A percentile compares a stretch with the other conserved stretches of the same genome.
phyloP scores from a whole-genome alignment of 2,329 filamentous ascomycete genomes.

The Trichoderma pleuroti region DNA sequence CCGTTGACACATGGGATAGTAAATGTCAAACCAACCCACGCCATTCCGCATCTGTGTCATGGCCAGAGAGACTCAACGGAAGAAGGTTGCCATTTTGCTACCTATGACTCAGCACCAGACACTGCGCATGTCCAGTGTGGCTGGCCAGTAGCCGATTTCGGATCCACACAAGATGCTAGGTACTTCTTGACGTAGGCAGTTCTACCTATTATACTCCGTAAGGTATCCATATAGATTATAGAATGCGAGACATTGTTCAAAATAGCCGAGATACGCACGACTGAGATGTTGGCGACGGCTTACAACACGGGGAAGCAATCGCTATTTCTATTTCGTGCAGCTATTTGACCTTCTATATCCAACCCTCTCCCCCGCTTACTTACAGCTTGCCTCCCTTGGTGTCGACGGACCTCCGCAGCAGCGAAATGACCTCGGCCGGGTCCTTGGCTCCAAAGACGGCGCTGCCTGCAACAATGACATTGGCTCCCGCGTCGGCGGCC shows the following conservation, averaged over 20 bases:
- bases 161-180: no score
- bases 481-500: constrained; percentile 91
- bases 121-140: neutral
- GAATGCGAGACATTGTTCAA: neutral
- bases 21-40: constrained; percentile 1
- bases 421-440: constrained; percentile 79
- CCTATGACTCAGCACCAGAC: constrained; percentile 6
- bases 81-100: neutral
- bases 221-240: neutral
- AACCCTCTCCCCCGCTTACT: neutral
- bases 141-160: constrained; percentile 20
- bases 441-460: constrained; percentile 93
- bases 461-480: constrained; percentile 95
- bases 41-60: neutral
- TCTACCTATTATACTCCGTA: no score
- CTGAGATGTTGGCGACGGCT: neutral
- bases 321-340: neutral
- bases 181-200: neutral
- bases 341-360: neutral
- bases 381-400: constrained; percentile 45
- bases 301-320: neutral
- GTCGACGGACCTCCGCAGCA: constrained; percentile 76
- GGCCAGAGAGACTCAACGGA: neutral
- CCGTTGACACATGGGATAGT: neutral
- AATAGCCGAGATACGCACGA: neutral